These are phyloP conservation scores for Neurospora sp. DNA, from an alignment of 495 filamentous ascomycete genomes.

Conservation along the genomic window DNA sequence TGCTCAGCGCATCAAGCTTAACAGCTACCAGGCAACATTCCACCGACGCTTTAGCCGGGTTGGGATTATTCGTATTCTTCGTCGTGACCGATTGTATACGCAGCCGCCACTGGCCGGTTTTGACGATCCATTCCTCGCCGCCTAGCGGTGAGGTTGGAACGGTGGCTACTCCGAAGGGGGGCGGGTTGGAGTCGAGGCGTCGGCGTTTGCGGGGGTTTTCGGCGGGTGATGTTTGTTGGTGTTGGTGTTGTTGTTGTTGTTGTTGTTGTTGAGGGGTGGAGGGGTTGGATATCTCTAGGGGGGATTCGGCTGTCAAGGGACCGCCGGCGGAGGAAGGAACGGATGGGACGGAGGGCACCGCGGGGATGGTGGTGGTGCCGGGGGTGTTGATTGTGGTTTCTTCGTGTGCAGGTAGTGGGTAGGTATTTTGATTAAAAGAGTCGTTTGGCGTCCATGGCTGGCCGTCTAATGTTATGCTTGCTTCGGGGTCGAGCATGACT, in stretches of 20 bases:
- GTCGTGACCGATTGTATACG: constrained; percentile 43
- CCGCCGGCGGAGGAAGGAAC: constrained; percentile 23
- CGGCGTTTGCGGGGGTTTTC: background rate
- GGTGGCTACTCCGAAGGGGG: constrained; percentile 17
- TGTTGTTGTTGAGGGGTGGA: background rate
- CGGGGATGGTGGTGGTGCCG: constrained; percentile 9
- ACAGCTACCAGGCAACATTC: constrained; percentile 64
- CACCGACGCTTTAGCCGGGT: constrained; percentile 42
- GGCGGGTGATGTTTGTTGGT: background rate
- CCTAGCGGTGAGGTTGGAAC: background rate
- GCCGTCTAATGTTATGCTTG: constrained; percentile 64
- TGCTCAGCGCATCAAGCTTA: constrained; percentile 67
- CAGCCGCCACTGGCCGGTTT: constrained; percentile 72
- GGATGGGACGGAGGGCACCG: constrained; percentile 1
- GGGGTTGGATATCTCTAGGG: constrained; percentile 11
- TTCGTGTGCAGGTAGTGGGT: background rate
- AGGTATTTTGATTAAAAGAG: background rate
- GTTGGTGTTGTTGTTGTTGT: background rate
- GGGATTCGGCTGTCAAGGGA: constrained; percentile 20
- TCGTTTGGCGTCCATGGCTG: constrained; percentile 27
- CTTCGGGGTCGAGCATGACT: constrained; percentile 54
- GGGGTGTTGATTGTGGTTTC: constrained; percentile 6
- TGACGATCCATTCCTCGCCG: constrained; percentile 58
- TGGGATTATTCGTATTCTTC: constrained; percentile 15
- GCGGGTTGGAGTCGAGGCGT: constrained; percentile 20